Percentiles rank a stretch among this genome's conserved stretches.
These are phyloP conservation scores for Lachnellula occidentalis DNA, from an alignment of 2,329 filamentous ascomycete species.

Conservation along the genomic window DNA sequence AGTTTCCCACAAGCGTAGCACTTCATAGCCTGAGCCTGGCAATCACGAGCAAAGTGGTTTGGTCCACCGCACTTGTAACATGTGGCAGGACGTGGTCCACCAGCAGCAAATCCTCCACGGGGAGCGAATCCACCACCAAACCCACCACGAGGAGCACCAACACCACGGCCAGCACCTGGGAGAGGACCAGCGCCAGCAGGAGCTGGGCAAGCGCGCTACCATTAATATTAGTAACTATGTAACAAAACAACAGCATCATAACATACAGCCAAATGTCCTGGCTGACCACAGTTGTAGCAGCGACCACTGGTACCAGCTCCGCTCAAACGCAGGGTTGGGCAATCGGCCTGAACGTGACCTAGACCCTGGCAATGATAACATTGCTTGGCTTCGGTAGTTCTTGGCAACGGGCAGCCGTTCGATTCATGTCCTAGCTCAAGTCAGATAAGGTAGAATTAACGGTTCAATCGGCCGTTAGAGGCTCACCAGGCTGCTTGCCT, in stretches of 20 bases:
- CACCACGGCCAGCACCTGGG: constrained; percentile 56
- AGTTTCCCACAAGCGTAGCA: constrained; percentile 75
- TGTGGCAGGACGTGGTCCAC: constrained; percentile 62
- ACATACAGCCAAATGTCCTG: constrained; percentile 83
- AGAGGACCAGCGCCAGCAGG: constrained; percentile 50
- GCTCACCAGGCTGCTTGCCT: constrained; percentile 75
- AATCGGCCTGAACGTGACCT: constrained; percentile 97
- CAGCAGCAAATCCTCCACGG: constrained; percentile 66
- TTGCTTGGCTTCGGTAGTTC: constrained; percentile 98
- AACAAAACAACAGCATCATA: not conserved
- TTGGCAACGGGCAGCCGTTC: constrained; percentile 91
- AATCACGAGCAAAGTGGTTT: constrained; percentile 97
- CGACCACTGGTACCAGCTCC: constrained; percentile 76
- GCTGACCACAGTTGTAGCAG: constrained; percentile 95
- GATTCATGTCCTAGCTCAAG: constrained; percentile 71
- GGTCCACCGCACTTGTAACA: constrained; percentile 78
- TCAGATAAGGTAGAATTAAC: not conserved
- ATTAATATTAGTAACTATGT: constrained; percentile 15
- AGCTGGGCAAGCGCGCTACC: constrained; percentile 74
- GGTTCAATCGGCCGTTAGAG: constrained; percentile 10
- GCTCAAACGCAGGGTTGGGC: constrained; percentile 89
- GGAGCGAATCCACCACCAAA: constrained; percentile 56
- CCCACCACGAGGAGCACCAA: constrained; percentile 64
- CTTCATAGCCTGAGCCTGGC: constrained; percentile 83
- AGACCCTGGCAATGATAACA: constrained; percentile 99